Conservation (phyloP, 176 grass and related monocot genomes). For the Cocos nucifera region DNA sequence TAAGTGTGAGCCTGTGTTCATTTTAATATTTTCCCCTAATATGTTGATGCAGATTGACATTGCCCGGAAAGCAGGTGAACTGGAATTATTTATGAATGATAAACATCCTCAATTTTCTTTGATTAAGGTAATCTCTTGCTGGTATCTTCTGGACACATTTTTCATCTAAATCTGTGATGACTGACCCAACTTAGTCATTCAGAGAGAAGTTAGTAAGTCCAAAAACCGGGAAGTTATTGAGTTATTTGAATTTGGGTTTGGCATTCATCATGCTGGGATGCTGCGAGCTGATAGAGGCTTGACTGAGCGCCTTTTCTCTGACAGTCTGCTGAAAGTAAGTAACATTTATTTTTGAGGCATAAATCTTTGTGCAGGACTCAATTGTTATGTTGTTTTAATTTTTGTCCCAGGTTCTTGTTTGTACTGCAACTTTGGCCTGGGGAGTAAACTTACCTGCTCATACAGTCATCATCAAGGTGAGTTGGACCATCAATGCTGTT, state of each 20-base stretch:
- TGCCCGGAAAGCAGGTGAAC: conserved; percentile 57
- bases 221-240: conserved; percentile 82
- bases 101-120: conserved; percentile 71
- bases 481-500: background rate
- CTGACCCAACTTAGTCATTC: conserved; percentile 25
- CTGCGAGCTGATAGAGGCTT: conserved; percentile 83
- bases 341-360: background rate
- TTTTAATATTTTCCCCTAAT: background rate
- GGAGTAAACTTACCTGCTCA: conserved; percentile 96
- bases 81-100: conserved; percentile 66
- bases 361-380: background rate
- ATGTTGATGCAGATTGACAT: conserved; percentile 52
- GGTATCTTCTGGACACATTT: conserved; percentile 14
- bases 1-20: no score
- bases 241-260: conserved; percentile 93
- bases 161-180: conserved; percentile 12
- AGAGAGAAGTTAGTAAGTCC: conserved; percentile 92
- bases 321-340: conserved; percentile 68
- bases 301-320: conserved; percentile 83
- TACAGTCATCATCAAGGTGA: conserved; percentile 94
- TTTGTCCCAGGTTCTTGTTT: conserved; percentile 77
- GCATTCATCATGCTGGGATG: conserved; percentile 97
- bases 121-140: conserved; percentile 52
- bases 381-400: conserved; percentile 12
- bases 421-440: conserved; percentile 97